Evolutionary conservation across 2,329 filamentous ascomycete genomes (phyloP), one percentile per base, ranked within the genome.

Genomic region (Cadophora luteo-olivacea): DNA sequence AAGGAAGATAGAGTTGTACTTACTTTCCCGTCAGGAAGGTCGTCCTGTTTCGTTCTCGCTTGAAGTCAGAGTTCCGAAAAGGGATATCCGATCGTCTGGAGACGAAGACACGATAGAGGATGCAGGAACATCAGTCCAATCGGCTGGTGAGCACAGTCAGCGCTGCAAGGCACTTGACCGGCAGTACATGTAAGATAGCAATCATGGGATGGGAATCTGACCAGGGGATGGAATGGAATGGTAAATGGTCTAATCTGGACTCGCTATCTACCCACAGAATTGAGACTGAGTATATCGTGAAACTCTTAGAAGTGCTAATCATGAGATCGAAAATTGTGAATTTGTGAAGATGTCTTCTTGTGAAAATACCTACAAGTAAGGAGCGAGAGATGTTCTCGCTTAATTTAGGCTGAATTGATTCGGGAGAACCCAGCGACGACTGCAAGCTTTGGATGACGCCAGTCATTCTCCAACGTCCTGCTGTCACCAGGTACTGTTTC

Each of bases 41-140:
- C 14, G 5, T 14, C 19, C 19, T 48, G 12, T 48, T 48, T 19
- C 1, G 41, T 48, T 6, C 19, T 48, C 41, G 41, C 41, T 48
- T 48, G 16, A 48, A 48, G 12, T 16, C 24, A 54, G 51, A 22
- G 24, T 2, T 14, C 24, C 51, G 6, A 54, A 54, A 54, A 54
- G 4, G 51, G 24, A 32, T 19, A 54, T 12, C 51, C 51, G 51
- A 54, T 22, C 22, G 51, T 22, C 16, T 29, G 24, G 14, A 54
- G 51, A 54, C 24, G 51, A 54, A 32, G 51, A 48, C 41, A 48
- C 51, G 24, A 54, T 32, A 54, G 12, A 54, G 24, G 51, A 16
- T 32, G 24, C 51, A 32, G 24, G 14, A 22, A 14, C 11, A 8
- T 4, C 6, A 54, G 24, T 32, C 51, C 24, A 29, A 54, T 32